phyloP scores from a whole-genome alignment of 805 yeast species.

The Lipomyces sp. region DNA sequence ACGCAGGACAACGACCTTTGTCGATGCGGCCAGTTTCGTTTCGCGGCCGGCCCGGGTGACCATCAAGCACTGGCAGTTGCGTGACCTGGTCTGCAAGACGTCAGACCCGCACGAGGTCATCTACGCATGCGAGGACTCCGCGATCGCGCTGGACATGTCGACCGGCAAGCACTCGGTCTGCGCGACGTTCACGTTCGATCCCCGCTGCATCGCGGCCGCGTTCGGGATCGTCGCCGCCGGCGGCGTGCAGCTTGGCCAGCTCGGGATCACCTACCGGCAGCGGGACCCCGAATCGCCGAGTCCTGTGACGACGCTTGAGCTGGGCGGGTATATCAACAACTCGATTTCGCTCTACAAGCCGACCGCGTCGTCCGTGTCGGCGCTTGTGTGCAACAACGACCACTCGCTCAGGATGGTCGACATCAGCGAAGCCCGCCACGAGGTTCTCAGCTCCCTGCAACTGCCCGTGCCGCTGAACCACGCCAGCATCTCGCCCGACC shows the following conservation, averaged over 20 bases:
- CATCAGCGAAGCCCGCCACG: conserved; percentile 49
- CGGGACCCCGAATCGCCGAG: conserved; percentile 27
- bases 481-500: conserved; percentile 64
- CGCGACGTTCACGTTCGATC: conserved; percentile 58
- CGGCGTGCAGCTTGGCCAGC: conserved; percentile 62
- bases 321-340: conserved; percentile 83
- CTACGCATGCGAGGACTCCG: conserved; percentile 57
- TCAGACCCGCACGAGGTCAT: conserved; percentile 47
- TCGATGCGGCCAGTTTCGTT: conserved; percentile 13
- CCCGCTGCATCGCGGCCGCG: conserved; percentile 63
- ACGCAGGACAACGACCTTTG: conserved; percentile 19
- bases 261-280: conserved; percentile 53
- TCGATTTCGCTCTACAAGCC: conserved; percentile 48
- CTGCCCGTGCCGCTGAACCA: conserved; percentile 72
- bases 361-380: conserved; percentile 40
- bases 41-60: conserved; percentile 33
- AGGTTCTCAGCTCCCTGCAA: conserved; percentile 45
- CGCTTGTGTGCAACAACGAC: conserved; percentile 83
- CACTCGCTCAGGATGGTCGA: conserved; percentile 63
- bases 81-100: conserved; percentile 61
- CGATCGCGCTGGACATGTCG: conserved; percentile 46
- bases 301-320: conserved; percentile 45
- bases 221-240: conserved; percentile 55
- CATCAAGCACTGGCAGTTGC: conserved; percentile 69
- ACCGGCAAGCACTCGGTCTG: conserved; percentile 41